These are phyloP conservation scores for Penicillium capsulatum DNA, from an alignment of 2,329 filamentous ascomycete genomes.

Conservation along the genomic window DNA sequence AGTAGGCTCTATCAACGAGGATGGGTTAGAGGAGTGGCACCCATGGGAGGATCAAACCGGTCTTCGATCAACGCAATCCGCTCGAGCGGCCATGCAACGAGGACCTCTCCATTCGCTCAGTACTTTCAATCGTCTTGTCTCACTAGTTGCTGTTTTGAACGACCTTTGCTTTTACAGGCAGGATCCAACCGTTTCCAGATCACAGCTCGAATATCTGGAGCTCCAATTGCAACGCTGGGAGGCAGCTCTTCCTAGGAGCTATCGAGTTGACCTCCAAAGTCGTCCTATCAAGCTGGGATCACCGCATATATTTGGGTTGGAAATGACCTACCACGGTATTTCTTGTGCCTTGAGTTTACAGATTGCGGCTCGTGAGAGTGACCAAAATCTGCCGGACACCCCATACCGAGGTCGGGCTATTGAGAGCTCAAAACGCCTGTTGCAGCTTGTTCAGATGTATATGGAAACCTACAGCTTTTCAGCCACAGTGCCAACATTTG, in stretches of 20 bases:
- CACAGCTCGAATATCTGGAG: slow-evolving; percentile 29
- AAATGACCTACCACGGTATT: slow-evolving; percentile 34
- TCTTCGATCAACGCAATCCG: slow-evolving; percentile 25
- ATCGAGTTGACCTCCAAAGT: slow-evolving; percentile 28
- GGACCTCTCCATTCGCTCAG: slow-evolving; percentile 47
- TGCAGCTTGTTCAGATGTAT: slow-evolving; percentile 35
- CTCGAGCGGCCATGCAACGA: slow-evolving; percentile 30
- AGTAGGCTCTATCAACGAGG: slow-evolving; percentile 54
- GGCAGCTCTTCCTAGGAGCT: slow-evolving; percentile 28
- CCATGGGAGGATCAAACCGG: slow-evolving; percentile 57
- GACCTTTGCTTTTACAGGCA: slow-evolving; percentile 30
- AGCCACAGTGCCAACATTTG: slow-evolving; percentile 41
- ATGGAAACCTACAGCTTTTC: slow-evolving; percentile 42
- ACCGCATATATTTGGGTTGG: slow-evolving; percentile 33
- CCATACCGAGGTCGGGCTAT: slow-evolving; percentile 28
- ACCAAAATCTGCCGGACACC: slow-evolving; percentile 18
- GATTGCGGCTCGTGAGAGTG: slow-evolving; percentile 22
- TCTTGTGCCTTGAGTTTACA: slow-evolving; percentile 24
- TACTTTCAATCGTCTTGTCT: slow-evolving; percentile 51
- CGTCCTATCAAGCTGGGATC: slow-evolving; percentile 22
- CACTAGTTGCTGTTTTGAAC: slow-evolving; percentile 35
- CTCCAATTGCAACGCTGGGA: slow-evolving; percentile 32
- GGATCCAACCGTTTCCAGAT: slow-evolving; percentile 18
- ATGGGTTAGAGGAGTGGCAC: slow-evolving; percentile 70
- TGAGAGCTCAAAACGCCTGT: slow-evolving; percentile 34